phyloP scores from a whole-genome alignment of 345 rosid genomes.

The Geranium rotundifolium region DNA sequence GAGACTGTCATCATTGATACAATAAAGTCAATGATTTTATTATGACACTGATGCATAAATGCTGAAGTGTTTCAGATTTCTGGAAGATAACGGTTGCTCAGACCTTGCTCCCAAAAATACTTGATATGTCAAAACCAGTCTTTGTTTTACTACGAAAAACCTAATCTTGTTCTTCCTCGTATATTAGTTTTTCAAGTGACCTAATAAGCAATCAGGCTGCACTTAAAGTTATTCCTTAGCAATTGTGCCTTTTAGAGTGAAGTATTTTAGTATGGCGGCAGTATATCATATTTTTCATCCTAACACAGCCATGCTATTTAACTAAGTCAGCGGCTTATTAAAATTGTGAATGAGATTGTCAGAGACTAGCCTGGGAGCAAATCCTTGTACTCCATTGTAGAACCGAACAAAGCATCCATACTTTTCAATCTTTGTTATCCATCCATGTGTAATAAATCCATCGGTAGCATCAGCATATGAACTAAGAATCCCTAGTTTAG shows the following conservation, averaged over 20 bases:
- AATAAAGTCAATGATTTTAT: not conserved
- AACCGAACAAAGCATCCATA: slow-evolving; percentile 93
- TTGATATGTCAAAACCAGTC: too few species aligned
- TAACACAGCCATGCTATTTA: not conserved
- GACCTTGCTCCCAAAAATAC: not conserved
- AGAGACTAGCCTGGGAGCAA: slow-evolving; percentile 61
- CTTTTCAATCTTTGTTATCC: slow-evolving; percentile 91
- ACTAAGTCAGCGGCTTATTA: not conserved
- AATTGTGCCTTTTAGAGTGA: too few species aligned
- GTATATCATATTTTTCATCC: not conserved
- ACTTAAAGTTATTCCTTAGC: too few species aligned
- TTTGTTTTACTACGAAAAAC: too few species aligned
- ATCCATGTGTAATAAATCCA: slow-evolving; percentile 81
- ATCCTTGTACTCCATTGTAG: slow-evolving; percentile 96
- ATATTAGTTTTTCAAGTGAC: too few species aligned
- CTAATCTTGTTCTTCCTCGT: too few species aligned
- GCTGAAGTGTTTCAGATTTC: not conserved
- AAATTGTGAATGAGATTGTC: slow-evolving; percentile 6
- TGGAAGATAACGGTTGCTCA: not conserved
- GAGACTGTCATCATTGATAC: not conserved
- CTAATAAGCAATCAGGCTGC: too few species aligned
- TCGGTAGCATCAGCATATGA: slow-evolving; percentile 77
- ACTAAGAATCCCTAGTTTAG: slow-evolving; percentile 70
- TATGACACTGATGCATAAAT: not conserved
- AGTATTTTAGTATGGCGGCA: not conserved